Percentiles rank a stretch among this genome's conserved stretches.
Evolutionary conservation across 2,329 filamentous ascomycete species (phyloP).

Genomic region (Botrytis tulipae): DNA sequence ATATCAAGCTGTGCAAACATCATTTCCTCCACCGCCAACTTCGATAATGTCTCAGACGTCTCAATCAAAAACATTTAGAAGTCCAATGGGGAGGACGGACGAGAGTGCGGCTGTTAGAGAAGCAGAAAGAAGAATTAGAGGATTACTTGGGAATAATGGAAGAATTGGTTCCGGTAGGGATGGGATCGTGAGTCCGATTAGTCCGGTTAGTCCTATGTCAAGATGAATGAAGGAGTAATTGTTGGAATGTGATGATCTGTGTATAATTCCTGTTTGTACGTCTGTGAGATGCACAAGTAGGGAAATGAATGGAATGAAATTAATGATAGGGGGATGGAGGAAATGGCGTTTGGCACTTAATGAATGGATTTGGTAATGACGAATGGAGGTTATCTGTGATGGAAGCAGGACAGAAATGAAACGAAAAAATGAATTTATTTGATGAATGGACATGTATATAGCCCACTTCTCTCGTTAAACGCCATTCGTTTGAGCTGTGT

Average conservation of each 20-base stretch:
- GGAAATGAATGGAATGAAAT: neutral
- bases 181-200: neutral
- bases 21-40: neutral
- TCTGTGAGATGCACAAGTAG: neutral
- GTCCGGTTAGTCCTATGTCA: neutral
- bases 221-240: neutral
- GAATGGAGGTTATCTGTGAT: neutral
- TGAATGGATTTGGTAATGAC: neutral
- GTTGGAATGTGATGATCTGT: neutral
- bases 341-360: neutral
- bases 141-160: neutral
- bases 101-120: slow-evolving; percentile 9
- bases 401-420: neutral
- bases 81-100: slow-evolving; percentile 3
- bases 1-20: neutral
- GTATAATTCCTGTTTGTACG: neutral
- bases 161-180: neutral
- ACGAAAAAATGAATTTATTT: neutral
- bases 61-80: neutral
- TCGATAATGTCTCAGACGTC: neutral
- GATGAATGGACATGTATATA: neutral
- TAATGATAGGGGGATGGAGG: neutral
- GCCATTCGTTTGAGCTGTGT: neutral
- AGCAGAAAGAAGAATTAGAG: slow-evolving; percentile 15
- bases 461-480: neutral